phyloP scores from a whole-genome alignment of 2,329 filamentous ascomycete genomes.

The Sporothrix inflata region DNA sequence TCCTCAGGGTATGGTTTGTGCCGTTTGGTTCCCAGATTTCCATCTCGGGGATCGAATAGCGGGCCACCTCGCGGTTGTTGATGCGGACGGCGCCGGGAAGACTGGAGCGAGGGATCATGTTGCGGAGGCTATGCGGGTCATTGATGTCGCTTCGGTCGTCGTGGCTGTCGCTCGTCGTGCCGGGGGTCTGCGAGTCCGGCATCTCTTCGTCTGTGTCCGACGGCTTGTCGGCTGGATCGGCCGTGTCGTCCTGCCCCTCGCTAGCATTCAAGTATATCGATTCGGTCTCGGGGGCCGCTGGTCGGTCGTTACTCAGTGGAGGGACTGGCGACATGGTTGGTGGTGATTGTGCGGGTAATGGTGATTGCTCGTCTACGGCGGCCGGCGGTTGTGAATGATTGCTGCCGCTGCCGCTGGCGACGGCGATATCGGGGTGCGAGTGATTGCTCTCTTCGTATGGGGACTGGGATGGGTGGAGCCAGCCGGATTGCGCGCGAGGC shows the following conservation, averaged over 20 bases:
- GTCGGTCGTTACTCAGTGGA: slow-evolving; percentile 36
- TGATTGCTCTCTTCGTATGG: slow-evolving; percentile 27
- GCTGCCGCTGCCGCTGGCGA: slow-evolving; percentile 18
- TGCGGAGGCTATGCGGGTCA: neutral
- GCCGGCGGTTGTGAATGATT: neutral
- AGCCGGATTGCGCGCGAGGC: slow-evolving; percentile 37
- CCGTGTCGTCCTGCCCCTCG: slow-evolving; percentile 26
- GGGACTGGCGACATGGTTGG: slow-evolving; percentile 50
- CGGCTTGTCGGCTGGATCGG: slow-evolving; percentile 38
- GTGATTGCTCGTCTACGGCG: neutral
- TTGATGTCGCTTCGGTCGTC: neutral
- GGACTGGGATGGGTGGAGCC: slow-evolving; percentile 33
- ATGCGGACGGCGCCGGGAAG: neutral
- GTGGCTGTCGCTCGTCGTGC: slow-evolving; percentile 17
- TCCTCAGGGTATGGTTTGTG: slow-evolving; percentile 1
- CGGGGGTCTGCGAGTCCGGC: neutral
- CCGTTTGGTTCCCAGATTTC: slow-evolving; percentile 35
- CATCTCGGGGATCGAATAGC: slow-evolving; percentile 21
- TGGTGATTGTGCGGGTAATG: slow-evolving; percentile 43
- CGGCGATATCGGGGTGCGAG: neutral
- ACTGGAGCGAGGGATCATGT: neutral
- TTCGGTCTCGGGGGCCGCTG: slow-evolving; percentile 27
- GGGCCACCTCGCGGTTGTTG: slow-evolving; percentile 33
- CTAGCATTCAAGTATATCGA: slow-evolving; percentile 29
- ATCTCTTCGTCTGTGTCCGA: slow-evolving; percentile 37